Conservation (phyloP, 352 stramenopile genomes). For the Phytophthora litchii region DNA sequence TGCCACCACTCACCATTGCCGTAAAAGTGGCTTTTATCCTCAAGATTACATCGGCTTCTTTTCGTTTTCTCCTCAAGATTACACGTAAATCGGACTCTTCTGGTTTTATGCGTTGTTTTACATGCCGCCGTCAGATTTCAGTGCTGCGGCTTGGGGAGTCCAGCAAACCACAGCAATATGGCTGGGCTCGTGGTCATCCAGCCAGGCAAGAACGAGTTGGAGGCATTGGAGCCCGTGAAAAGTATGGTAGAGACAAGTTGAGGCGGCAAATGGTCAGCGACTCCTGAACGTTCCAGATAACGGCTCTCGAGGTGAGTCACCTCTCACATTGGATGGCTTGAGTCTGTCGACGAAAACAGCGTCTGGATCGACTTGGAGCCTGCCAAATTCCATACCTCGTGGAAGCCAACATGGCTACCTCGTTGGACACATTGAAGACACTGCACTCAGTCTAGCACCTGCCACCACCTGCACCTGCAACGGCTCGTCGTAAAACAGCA, state of each 20-base stretch:
- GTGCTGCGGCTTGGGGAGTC: conserved; percentile 27
- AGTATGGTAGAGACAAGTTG: conserved; percentile 1
- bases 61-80: background rate
- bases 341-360: conserved; percentile 15
- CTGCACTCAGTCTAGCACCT: background rate
- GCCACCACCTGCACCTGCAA: conserved; percentile 4
- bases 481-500: conserved; percentile 14
- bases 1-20: conserved; percentile 73
- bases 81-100: background rate
- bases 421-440: conserved; percentile 30
- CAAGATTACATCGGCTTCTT: no score
- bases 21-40: background rate
- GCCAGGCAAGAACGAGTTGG: background rate
- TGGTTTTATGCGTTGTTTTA: no score
- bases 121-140: background rate
- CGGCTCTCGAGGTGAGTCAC: background rate
- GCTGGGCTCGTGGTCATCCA: conserved; percentile 4
- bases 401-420: conserved; percentile 11
- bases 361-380: background rate
- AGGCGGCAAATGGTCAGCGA: background rate
- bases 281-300: conserved; percentile 11
- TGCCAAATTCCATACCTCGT: conserved; percentile 8
- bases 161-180: conserved; percentile 22
- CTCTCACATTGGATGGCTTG: conserved; percentile 4
- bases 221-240: background rate